Conservation (phyloP, 441 rosid species). For the Erodium moschatum region DNA sequence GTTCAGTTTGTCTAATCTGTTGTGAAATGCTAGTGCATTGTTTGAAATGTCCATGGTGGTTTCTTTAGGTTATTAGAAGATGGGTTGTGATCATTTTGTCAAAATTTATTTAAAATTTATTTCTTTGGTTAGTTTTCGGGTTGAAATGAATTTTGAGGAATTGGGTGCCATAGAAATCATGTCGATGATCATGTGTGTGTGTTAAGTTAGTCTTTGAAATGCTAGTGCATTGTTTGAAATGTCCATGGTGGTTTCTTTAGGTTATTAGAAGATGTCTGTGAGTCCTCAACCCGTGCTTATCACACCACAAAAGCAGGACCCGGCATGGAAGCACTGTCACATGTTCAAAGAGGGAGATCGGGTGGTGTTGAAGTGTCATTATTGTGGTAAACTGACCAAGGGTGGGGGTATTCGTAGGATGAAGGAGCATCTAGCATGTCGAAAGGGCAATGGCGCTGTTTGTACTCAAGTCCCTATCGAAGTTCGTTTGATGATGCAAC, state of each 20-base stretch:
- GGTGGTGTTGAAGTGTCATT: slow-evolving; percentile 61
- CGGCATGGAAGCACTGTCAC: slow-evolving; percentile 81
- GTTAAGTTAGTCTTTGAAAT: too few relatives aligned
- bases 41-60: background rate
- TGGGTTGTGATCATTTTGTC: too few relatives aligned
- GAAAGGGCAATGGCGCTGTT: slow-evolving; percentile 66
- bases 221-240: too few relatives aligned
- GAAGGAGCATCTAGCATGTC: slow-evolving; percentile 88
- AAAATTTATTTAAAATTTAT: too few relatives aligned
- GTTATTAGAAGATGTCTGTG: background rate
- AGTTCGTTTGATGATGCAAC: slow-evolving; percentile 50
- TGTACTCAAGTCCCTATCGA: slow-evolving; percentile 65
- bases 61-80: background rate
- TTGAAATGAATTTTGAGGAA: background rate
- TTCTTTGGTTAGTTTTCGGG: background rate
- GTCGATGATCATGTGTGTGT: too few relatives aligned
- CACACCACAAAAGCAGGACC: slow-evolving; percentile 67
- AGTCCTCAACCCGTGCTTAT: slow-evolving; percentile 36
- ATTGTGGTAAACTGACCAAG: slow-evolving; percentile 67
- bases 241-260: background rate
- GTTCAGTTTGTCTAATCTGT: too few relatives aligned
- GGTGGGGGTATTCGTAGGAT: slow-evolving; percentile 97
- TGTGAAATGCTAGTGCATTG: too few relatives aligned
- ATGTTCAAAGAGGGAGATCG: slow-evolving; percentile 48
- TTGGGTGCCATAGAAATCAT: background rate